Conservation (phyloP, 2,329 filamentous ascomycete species). For the Tolypocladium tropicale region DNA sequence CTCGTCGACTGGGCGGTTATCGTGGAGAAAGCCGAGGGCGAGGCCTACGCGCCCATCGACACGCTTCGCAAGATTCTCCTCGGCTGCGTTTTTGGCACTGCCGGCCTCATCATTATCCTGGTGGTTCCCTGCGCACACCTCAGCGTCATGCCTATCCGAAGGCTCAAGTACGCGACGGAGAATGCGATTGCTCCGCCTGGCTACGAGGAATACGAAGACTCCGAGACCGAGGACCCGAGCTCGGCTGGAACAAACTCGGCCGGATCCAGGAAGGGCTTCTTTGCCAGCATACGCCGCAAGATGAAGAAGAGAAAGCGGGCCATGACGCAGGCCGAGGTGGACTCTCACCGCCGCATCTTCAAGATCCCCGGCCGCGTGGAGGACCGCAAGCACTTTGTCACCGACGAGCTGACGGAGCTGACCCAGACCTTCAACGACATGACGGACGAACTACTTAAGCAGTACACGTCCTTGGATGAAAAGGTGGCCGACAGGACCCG, state of each 20-base stretch:
- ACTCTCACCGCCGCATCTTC: slow-evolving; percentile 47
- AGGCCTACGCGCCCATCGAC: slow-evolving; percentile 67
- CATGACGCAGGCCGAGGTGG: slow-evolving; percentile 13
- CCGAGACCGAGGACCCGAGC: slow-evolving; percentile 32
- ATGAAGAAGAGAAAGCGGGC: slow-evolving; percentile 22
- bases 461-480: slow-evolving; percentile 76
- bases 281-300: slow-evolving; percentile 25
- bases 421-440: slow-evolving; percentile 86
- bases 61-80: slow-evolving; percentile 71
- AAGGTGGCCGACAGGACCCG: slow-evolving; percentile 74
- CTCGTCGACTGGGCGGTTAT: slow-evolving; percentile 76
- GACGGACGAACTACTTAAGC: slow-evolving; percentile 80
- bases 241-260: slow-evolving; percentile 32
- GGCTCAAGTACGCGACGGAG: slow-evolving; percentile 64
- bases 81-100: slow-evolving; percentile 75
- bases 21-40: slow-evolving; percentile 62
- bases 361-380: slow-evolving; percentile 79
- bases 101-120: slow-evolving; percentile 60
- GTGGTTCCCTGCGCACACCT: slow-evolving; percentile 73
- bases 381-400: slow-evolving; percentile 62
- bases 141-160: slow-evolving; percentile 68
- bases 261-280: slow-evolving; percentile 32
- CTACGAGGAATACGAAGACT: slow-evolving; percentile 39
- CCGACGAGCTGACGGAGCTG: slow-evolving; percentile 77
- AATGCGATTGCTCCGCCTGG: slow-evolving; percentile 60